Percentiles rank a stretch among this genome's conserved stretches.
Conservation (phyloP, 129 eudicot species). For the Flaveria bidentis region DNA sequence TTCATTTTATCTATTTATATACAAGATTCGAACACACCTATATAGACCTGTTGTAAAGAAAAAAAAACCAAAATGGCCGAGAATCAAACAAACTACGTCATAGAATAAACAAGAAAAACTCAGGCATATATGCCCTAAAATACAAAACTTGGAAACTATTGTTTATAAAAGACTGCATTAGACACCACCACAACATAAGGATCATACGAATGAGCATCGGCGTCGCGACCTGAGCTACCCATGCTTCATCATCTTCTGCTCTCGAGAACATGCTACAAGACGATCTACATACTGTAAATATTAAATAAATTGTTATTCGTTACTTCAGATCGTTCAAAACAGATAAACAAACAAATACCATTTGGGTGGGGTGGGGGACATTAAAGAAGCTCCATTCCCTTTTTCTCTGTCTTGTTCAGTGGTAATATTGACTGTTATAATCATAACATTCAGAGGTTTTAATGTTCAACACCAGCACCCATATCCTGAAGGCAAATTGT, state of each 20-base stretch:
- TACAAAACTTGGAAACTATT: too few species aligned
- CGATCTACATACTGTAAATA: neutral
- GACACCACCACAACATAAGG: too few species aligned
- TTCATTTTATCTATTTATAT: too few species aligned
- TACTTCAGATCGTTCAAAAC: neutral
- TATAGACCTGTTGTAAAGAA: too few species aligned
- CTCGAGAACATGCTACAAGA: neutral
- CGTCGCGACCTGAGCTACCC: slow-evolving; percentile 7
- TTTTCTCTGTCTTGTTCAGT: neutral
- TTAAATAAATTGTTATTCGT: neutral
- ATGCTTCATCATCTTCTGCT: slow-evolving; percentile 3
- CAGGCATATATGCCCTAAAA: too few species aligned
- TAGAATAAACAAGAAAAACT: too few species aligned
- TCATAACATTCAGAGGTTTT: slow-evolving; percentile 4
- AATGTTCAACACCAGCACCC: slow-evolving; percentile 26
- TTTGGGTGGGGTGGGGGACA: neutral
- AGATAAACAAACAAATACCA: neutral
- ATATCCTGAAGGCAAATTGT: slow-evolving; percentile 14
- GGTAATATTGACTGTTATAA: slow-evolving; percentile 6
- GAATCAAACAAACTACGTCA: too few species aligned
- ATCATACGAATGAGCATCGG: neutral
- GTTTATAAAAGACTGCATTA: too few species aligned
- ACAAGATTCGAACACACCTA: too few species aligned
- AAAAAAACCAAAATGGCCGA: too few species aligned
- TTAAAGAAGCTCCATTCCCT: slow-evolving; percentile 19